These are phyloP conservation scores for Diaporthe sp. DNA, from an alignment of 2,329 filamentous ascomycete genomes.

Conservation along the genomic window DNA sequence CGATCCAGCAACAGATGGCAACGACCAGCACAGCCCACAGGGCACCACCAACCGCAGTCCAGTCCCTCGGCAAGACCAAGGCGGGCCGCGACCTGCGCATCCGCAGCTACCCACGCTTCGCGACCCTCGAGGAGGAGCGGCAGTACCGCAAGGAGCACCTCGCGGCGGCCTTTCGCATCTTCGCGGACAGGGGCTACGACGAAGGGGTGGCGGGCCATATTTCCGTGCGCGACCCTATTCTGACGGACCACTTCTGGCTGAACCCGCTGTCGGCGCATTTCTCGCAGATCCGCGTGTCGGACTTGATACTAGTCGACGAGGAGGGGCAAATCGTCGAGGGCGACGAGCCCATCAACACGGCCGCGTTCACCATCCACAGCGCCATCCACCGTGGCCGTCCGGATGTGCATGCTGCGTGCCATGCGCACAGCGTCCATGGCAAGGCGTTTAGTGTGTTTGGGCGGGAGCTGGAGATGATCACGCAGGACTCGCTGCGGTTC, in stretches of 20 bases:
- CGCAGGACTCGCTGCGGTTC: constrained; percentile 72
- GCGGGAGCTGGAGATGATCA: constrained; percentile 74
- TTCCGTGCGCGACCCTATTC: constrained; percentile 37
- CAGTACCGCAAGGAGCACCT: constrained; percentile 67
- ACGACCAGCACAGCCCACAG: neutral
- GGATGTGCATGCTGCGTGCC: constrained; percentile 74
- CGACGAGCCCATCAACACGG: constrained; percentile 73
- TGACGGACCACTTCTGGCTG: constrained; percentile 40
- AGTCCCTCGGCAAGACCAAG: constrained; percentile 33
- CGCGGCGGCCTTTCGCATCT: constrained; percentile 69
- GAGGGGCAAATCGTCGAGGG: constrained; percentile 72
- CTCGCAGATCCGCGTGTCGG: constrained; percentile 70
- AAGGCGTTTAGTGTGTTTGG: constrained; percentile 76
- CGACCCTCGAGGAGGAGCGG: constrained; percentile 61
- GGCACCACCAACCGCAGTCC: constrained; percentile 32
- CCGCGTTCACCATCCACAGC: constrained; percentile 76
- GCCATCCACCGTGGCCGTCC: constrained; percentile 73
- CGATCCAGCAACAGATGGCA: neutral
- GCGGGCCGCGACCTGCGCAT: constrained; percentile 39
- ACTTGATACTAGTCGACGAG: constrained; percentile 74
- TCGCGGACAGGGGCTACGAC: constrained; percentile 67
- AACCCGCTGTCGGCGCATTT: constrained; percentile 76
- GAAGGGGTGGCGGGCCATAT: constrained; percentile 74
- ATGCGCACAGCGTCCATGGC: constrained; percentile 72
- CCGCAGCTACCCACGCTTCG: constrained; percentile 63